Base-by-base conservation (phyloP, 129 eudicot species). In the Erigeron canadensis region DNA sequence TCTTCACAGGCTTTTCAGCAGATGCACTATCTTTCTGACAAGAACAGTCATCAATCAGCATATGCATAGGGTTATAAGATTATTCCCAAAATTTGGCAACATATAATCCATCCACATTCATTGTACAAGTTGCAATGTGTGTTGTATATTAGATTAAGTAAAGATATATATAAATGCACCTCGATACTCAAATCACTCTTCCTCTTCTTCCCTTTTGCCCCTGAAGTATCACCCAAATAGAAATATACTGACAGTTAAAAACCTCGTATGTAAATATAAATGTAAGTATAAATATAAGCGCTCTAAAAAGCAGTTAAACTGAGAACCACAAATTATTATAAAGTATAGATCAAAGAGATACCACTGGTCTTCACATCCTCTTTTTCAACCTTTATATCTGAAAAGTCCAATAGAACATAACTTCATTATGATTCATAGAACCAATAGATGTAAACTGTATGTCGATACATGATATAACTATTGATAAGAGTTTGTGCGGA, bases 151-250 rank as follows among this genome's bases (percentile, higher is more conserved):
- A 17, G 16, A 69, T 51, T 10, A 69, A 10, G 11, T 34, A 8
- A 7, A 54, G 10, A 71, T 28, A 45, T 44, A 68, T 40, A 5
- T 41, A 40, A 54, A 41, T 83, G 64, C 43, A 89, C 98, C 98
- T 94, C 98, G 47, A 78, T 48, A 47, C 84, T 85, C 2, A 87
- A 81, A n/a, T 89, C 96, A 80, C 81, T 73, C 89, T 94, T 94
- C 50, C 96, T 91, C 80, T 89, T 94, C 81, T 94, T 94, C 79
- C 96, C 98, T 81, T 87, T 94, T 41, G 81, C 79, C 61, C 77
- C 98, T 94, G 81, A 84, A 79, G 63, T 17, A 71, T 48, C 45
- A 65, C 67, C 3, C 38, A 61, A 16, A 56, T 41, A 67, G 38
- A 76, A 64, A 63, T 17, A 48, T n/a, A 45, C 7, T 11, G 28